Base-by-base conservation (phyloP, 108 stramenopile genomes). In the Cyclotella cryptica region DNA sequence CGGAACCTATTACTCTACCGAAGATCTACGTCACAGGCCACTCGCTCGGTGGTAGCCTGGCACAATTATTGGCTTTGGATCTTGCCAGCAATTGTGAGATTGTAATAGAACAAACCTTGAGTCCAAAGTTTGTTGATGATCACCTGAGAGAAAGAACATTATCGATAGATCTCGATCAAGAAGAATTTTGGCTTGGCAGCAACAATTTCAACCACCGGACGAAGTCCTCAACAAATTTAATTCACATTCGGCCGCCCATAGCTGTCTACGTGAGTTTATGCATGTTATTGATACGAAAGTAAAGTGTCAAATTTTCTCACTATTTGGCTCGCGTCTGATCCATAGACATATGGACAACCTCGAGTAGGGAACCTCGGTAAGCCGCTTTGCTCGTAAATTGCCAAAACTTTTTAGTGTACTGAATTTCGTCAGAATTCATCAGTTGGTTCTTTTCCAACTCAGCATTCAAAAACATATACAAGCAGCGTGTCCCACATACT, bases 11-110 rank as follows among this genome's bases (percentile, higher is more conserved):
- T n/a, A 85, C 85, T 21, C 73, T 92, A 12, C 93, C 93, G 4
- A 94, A 94, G 64, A 88, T 92, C 11, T 94, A 92, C 57, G 71
- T 88, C 18, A 91, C 90, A 14, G 93, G 93, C 21, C 93, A 94
- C 68, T 81, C 78, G 19, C 13, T 73, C 89, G 64, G 64, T 24
- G 44, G 64, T 26, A 26, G 87, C 21, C 51, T 92, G 8, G 90
- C 87, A 0, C 93, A 94, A 66, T 78, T 94, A 14, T 66, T 94
- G 57, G 91, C 91, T 3, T 46, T 94, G 45, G 93, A 94, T 65
- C 72, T 94, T 35, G 88, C 91, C 9, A 83, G 87, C 52, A 94
- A 94, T 61, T 88, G 88, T 78, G 91, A 89, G 45, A 59, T 91
- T 22, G 74, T 88, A 22, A 67, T 93, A 17, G 74, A 81, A 28